A percentile compares a stretch with the other conserved stretches of the same genome.
Evolutionary conservation across 2,329 filamentous ascomycete species (phyloP).

Genomic region (Orbilia brochopaga): DNA sequence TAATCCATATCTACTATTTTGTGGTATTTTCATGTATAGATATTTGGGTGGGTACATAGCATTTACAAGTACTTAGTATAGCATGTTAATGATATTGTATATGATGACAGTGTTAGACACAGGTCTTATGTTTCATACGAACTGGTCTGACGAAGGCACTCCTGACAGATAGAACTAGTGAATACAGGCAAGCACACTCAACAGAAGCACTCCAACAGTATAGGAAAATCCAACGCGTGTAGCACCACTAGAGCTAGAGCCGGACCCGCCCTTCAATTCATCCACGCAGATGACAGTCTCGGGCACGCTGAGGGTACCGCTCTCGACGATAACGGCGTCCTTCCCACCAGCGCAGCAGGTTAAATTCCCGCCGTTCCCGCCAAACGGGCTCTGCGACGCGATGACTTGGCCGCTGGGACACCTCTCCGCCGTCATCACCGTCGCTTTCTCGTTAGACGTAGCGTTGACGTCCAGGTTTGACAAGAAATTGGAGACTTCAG

Average conservation of each 20-base stretch:
- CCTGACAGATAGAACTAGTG: too few species aligned
- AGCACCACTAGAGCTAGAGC: not conserved
- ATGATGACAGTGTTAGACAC: not conserved
- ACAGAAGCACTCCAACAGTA: too few species aligned
- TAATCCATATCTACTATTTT: not conserved
- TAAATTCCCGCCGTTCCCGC: conserved; percentile 19
- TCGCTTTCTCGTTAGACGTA: conserved; percentile 6
- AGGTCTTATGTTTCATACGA: not conserved
- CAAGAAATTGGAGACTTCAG: conserved; percentile 13
- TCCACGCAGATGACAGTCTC: conserved; percentile 19
- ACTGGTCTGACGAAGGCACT: too few species aligned
- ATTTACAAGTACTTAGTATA: not conserved
- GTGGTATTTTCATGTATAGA: conserved; percentile 36
- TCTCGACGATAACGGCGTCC: conserved; percentile 31
- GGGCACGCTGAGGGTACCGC: conserved; percentile 15
- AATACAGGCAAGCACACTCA: too few species aligned
- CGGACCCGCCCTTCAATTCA: conserved; percentile 19
- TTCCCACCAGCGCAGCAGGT: conserved; percentile 21
- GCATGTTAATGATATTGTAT: conserved; percentile 44
- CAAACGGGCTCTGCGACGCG: conserved; percentile 15
- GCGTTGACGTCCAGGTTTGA: conserved; percentile 6
- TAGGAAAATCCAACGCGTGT: too few species aligned
- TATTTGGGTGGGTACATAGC: conserved; percentile 6
- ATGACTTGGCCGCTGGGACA: conserved; percentile 30
- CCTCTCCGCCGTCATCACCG: conserved; percentile 10